Evolutionary conservation across 202 grass and related monocot species (phyloP).

Genomic region (Saccharum hybrid): DNA sequence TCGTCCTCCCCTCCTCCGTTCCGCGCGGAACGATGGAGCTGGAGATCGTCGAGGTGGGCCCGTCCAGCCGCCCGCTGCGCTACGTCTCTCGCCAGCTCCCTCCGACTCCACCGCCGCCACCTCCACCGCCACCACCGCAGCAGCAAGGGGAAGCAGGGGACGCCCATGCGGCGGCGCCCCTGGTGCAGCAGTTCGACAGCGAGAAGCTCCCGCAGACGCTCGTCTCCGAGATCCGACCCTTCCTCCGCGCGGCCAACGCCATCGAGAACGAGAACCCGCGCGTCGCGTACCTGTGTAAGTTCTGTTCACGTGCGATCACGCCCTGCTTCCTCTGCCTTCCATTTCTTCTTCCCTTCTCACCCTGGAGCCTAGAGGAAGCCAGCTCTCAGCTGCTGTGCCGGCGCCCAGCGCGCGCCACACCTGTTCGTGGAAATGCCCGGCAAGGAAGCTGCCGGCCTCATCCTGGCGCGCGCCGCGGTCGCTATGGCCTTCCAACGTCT

Average conservation of each 20-base stretch:
- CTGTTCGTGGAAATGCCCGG: slow-evolving; percentile 51
- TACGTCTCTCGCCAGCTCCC: slow-evolving; percentile 23
- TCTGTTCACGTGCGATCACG: background rate
- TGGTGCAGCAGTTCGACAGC: slow-evolving; percentile 77
- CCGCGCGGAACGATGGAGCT: slow-evolving; percentile 47
- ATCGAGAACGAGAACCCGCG: slow-evolving; percentile 78
- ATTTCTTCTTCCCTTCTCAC: background rate
- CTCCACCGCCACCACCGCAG: background rate
- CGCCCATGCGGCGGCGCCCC: background rate
- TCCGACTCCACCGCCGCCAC: slow-evolving; percentile 13
- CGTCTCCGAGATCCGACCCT: slow-evolving; percentile 68
- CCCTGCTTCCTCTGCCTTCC: background rate
- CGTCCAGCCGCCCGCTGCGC: slow-evolving; percentile 62
- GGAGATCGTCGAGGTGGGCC: slow-evolving; percentile 59
- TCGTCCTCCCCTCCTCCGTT: background rate
- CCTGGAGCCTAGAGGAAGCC: background rate
- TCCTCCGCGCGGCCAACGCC: slow-evolving; percentile 87
- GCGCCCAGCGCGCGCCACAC: background rate
- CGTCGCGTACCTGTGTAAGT: slow-evolving; percentile 86
- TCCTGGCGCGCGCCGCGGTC: background rate
- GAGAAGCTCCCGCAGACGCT: slow-evolving; percentile 87
- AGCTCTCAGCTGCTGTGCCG: background rate
- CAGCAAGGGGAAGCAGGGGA: background rate
- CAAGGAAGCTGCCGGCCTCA: background rate
- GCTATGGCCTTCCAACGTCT: background rate